These are phyloP conservation scores for Geotrichum macrosporum DNA, from an alignment of 1,139 yeast species.

Conservation along the genomic window DNA sequence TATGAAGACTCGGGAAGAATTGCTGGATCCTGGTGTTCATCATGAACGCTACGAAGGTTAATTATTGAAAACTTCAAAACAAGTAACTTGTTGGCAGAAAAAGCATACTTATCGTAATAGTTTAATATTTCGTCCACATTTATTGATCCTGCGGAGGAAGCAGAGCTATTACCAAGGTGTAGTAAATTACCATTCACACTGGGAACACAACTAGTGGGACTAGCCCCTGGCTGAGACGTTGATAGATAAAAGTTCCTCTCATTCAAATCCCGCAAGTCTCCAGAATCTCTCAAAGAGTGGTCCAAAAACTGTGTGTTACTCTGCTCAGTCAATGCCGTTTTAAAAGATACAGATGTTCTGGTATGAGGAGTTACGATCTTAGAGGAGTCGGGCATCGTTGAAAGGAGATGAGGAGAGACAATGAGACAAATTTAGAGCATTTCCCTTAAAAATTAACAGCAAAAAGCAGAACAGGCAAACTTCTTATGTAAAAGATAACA, in stretches of 20 bases:
- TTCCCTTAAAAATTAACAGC: neutral
- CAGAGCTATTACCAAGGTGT: neutral
- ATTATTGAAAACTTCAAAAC: neutral
- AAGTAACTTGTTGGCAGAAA: neutral
- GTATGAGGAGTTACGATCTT: neutral
- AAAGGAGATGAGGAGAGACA: neutral
- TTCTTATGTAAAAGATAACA: neutral
- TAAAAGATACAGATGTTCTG: neutral
- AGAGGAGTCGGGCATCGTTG: neutral
- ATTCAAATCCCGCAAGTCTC: neutral
- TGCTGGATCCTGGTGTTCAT: slow-evolving; percentile 3
- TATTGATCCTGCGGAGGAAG: neutral
- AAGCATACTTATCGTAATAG: slow-evolving; percentile 3
- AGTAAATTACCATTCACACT: neutral
- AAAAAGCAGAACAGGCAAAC: neutral
- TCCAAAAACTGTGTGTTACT: neutral
- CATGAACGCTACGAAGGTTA: neutral
- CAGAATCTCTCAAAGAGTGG: neutral
- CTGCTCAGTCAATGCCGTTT: neutral
- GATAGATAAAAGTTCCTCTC: neutral
- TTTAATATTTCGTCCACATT: slow-evolving; percentile 9
- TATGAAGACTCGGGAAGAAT: slow-evolving; percentile 38
- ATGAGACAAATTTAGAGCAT: neutral
- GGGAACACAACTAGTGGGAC: neutral
- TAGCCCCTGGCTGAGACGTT: neutral